phyloP scores from a whole-genome alignment of 2,329 filamentous ascomycete genomes.

The Lachnellula subtilissima region DNA sequence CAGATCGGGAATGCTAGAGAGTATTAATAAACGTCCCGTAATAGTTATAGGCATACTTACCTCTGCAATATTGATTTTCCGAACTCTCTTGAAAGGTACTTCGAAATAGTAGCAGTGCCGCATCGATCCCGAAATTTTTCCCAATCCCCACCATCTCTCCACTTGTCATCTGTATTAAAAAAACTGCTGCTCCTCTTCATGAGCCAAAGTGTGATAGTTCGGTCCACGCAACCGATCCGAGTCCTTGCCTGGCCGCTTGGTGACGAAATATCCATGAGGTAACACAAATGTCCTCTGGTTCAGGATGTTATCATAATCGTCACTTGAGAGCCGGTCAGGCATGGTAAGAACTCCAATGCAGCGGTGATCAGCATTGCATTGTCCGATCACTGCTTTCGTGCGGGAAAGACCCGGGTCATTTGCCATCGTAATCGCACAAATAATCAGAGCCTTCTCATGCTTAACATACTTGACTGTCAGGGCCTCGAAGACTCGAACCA shows the following conservation, averaged over 20 bases:
- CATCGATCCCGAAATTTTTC: conserved; percentile 39
- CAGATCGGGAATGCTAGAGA: conserved; percentile 37
- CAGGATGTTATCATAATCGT: conserved; percentile 62
- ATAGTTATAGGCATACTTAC: conserved; percentile 12
- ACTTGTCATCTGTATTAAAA: conserved; percentile 41
- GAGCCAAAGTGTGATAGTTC: conserved; percentile 41
- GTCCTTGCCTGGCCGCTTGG: conserved; percentile 55
- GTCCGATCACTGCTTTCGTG: conserved; percentile 60
- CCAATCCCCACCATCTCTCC: conserved; percentile 37
- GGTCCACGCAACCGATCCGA: conserved; percentile 5
- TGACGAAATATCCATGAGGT: conserved; percentile 74
- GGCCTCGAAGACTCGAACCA: conserved; percentile 68
- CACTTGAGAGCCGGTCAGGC: conserved; percentile 64
- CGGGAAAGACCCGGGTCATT: conserved; percentile 71
- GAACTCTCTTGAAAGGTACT: conserved; percentile 43
- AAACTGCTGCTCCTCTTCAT: conserved; percentile 45
- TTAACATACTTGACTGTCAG: conserved; percentile 66
- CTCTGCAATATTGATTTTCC: conserved; percentile 40
- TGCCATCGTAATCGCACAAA: conserved; percentile 74
- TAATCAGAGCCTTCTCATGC: conserved; percentile 65
- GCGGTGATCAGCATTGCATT: conserved; percentile 50
- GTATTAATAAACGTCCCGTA: conserved; percentile 5
- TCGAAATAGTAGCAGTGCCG: conserved; percentile 47
- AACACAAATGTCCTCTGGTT: conserved; percentile 54
- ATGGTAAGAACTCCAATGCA: conserved; percentile 80